Conservation (phyloP, 2,329 filamentous ascomycete species). For the Trichocomaceae sp. region DNA sequence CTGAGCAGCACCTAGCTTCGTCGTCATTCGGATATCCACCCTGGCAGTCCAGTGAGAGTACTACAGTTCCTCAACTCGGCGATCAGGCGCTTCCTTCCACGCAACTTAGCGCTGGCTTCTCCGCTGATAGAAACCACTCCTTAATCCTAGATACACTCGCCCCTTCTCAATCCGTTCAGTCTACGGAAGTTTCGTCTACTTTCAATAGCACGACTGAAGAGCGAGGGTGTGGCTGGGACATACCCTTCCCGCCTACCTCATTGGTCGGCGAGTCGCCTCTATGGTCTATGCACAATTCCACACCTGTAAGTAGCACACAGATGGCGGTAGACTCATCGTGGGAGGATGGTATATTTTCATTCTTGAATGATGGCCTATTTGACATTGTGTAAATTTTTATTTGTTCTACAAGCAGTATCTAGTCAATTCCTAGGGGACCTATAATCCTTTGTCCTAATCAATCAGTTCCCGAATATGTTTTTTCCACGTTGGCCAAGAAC, state of each 20-base stretch:
- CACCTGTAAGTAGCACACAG: background rate
- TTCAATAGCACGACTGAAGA: background rate
- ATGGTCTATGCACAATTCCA: background rate
- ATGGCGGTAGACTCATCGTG: background rate
- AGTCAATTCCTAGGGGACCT: no score
- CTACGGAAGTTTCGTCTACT: background rate
- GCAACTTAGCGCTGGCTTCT: background rate
- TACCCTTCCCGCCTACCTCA: background rate
- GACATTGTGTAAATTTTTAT: background rate
- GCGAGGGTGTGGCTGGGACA: background rate
- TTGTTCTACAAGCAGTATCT: no score
- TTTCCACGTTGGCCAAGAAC: constrained; percentile 1
- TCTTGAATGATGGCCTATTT: constrained; percentile 1
- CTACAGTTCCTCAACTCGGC: background rate
- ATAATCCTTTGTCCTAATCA: background rate
- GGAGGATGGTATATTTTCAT: constrained; percentile 2
- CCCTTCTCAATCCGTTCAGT: background rate
- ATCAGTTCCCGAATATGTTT: background rate
- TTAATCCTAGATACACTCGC: background rate
- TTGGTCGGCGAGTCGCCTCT: background rate
- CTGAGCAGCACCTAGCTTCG: background rate
- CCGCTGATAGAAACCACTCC: background rate
- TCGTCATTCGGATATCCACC: background rate
- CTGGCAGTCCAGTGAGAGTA: background rate
- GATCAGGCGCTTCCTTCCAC: background rate